Percentiles rank a stretch among this genome's conserved stretches.
Evolutionary conservation across 257 asterid genomes (phyloP).

Genomic region (Cordia subcordata): DNA sequence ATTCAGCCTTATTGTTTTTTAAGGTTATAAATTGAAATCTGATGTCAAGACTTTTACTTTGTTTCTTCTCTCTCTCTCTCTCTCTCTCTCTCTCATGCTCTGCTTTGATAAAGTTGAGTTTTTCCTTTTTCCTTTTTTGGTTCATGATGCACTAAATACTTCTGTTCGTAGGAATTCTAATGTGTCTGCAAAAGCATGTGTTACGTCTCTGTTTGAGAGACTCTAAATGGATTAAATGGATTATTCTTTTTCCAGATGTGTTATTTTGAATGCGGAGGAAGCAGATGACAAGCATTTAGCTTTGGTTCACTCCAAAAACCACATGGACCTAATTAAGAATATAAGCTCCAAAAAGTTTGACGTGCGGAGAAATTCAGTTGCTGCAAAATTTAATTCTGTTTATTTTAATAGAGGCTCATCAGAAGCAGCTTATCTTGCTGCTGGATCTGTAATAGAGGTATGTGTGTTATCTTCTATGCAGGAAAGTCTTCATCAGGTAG

Average conservation of each 20-base stretch:
- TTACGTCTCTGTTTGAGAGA: not conserved
- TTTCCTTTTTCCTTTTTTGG: not conserved
- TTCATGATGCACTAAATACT: too few relatives aligned
- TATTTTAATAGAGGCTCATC: slow-evolving; percentile 90
- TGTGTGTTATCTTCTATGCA: not conserved
- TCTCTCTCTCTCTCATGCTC: slow-evolving; percentile 5
- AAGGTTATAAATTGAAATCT: too few relatives aligned
- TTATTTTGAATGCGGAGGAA: slow-evolving; percentile 57
- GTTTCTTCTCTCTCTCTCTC: not conserved
- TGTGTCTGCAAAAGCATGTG: not conserved
- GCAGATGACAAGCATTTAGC: slow-evolving; percentile 62
- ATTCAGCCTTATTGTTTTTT: too few relatives aligned
- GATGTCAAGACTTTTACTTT: too few relatives aligned
- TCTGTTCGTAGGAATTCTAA: not conserved
- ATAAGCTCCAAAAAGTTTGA: slow-evolving; percentile 47
- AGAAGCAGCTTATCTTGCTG: slow-evolving; percentile 87
- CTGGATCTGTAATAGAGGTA: slow-evolving; percentile 92
- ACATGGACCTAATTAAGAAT: slow-evolving; percentile 55
- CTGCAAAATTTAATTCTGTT: slow-evolving; percentile 62
- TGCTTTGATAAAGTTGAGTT: not conserved
- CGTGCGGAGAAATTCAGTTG: slow-evolving; percentile 35
- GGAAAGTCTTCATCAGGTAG: not conserved
- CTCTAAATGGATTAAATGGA: not conserved
- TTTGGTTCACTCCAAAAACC: slow-evolving; percentile 68
- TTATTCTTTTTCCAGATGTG: slow-evolving; percentile 47